phyloP scores from a whole-genome alignment of 371 early-diverging fungal species.

The Mortierella sp. region DNA sequence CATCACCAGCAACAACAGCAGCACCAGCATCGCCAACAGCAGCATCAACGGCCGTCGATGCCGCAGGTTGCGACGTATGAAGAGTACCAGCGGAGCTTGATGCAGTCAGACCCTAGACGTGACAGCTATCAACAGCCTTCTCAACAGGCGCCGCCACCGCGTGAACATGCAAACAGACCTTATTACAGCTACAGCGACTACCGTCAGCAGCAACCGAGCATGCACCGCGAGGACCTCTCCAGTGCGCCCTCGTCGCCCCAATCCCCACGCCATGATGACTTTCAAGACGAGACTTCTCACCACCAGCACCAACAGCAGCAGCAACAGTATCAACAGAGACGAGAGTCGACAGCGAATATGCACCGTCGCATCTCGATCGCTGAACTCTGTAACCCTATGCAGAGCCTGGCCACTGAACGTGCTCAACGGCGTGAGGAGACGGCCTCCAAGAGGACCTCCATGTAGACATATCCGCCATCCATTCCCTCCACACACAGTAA shows the following conservation, averaged over 20 bases:
- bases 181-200: slow-evolving; percentile 17
- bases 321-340: background rate
- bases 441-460: slow-evolving; percentile 7
- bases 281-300: slow-evolving; percentile 27
- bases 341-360: slow-evolving; percentile 21
- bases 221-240: slow-evolving; percentile 18
- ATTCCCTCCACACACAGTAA: background rate
- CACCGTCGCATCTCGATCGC: slow-evolving; percentile 56
- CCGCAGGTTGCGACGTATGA: slow-evolving; percentile 35
- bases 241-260: slow-evolving; percentile 40
- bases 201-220: slow-evolving; percentile 10
- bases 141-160: background rate
- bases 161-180: background rate
- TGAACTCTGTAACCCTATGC: slow-evolving; percentile 55
- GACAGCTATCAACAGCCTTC: slow-evolving; percentile 2
- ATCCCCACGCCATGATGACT: slow-evolving; percentile 30
- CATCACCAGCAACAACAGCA: slow-evolving; percentile 27
- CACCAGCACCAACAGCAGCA: background rate
- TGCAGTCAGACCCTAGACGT: slow-evolving; percentile 16
- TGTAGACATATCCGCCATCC: background rate
- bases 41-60: slow-evolving; percentile 5
- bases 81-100: slow-evolving; percentile 33
- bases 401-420: slow-evolving; percentile 48
- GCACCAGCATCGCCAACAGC: slow-evolving; percentile 13
- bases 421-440: slow-evolving; percentile 17